These are phyloP conservation scores for Vitis cinerea DNA, from an alignment of 164 flowering plant genomes.

Conservation along the genomic window DNA sequence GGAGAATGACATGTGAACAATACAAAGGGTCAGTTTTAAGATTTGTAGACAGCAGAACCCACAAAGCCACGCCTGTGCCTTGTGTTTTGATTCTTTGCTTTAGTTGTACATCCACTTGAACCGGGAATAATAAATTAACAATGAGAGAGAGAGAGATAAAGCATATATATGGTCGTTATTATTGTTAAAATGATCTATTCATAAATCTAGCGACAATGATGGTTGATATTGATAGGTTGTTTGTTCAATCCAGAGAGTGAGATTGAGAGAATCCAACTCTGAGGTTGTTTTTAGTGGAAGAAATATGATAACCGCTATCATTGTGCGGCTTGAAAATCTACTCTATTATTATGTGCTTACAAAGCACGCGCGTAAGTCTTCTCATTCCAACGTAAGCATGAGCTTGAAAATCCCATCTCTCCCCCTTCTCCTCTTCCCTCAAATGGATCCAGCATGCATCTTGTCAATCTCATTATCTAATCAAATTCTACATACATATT, in stretches of 20 bases:
- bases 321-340: conserved; percentile 2
- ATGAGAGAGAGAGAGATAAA: not conserved
- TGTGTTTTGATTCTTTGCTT: conserved; percentile 1
- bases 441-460: too few species aligned
- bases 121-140: not conserved
- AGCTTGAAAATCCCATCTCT: not conserved
- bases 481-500: too few species aligned
- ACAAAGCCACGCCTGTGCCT: conserved; percentile 12
- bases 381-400: conserved; percentile 9
- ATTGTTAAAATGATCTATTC: not conserved
- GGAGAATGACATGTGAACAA: conserved; percentile 12
- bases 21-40: not conserved
- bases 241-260: not conserved
- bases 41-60: conserved; percentile 4
- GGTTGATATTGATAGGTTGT: not conserved
- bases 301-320: conserved; percentile 5
- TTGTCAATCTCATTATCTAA: too few species aligned
- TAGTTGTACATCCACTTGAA: conserved; percentile 12
- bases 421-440: too few species aligned
- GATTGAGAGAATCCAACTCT: conserved; percentile 1
- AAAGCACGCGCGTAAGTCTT: conserved; percentile 5
- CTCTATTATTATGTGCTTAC: not conserved
- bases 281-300: conserved; percentile 7
- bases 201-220: not conserved
- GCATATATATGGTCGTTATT: not conserved